These are phyloP conservation scores for Russula vinacea DNA, from an alignment of 768 basidiomycete genomes.

Conservation along the genomic window DNA sequence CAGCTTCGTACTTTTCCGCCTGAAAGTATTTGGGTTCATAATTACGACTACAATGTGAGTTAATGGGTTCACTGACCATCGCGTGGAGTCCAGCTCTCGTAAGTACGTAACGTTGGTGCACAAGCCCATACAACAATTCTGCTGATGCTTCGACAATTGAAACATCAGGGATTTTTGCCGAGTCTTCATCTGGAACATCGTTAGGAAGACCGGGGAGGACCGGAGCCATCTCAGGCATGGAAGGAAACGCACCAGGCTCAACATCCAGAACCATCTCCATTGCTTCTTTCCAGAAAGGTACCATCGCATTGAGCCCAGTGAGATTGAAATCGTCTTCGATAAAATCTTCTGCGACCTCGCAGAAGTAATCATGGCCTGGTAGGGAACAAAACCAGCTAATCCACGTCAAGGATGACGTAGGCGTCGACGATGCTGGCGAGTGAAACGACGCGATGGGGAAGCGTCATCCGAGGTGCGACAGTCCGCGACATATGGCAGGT, in stretches of 20 bases:
- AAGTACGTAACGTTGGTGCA: conserved; percentile 96
- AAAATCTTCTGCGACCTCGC: conserved; percentile 97
- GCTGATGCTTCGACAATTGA: conserved; percentile 98
- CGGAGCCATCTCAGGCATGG: conserved; percentile 7
- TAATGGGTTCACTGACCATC: conserved; percentile 60
- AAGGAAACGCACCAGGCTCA: conserved; percentile 79
- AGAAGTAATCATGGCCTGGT: conserved; percentile 96
- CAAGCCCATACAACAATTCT: conserved; percentile 94
- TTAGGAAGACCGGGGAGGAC: conserved; percentile 31
- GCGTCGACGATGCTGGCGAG: conserved; percentile 74
- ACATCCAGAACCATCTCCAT: conserved; percentile 99
- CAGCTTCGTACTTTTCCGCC: conserved; percentile 95
- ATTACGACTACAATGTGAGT: conserved; percentile 25
- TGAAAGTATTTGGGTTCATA: conserved; percentile 36
- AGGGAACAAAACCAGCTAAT: conserved; percentile 95
- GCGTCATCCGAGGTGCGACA: conserved; percentile 5
- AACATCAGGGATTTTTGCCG: conserved; percentile 94
- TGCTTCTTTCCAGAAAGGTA: conserved; percentile 99
- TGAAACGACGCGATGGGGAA: conserved; percentile 14
- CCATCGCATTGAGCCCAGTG: conserved; percentile 91
- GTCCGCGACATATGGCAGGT: conserved; percentile 1
- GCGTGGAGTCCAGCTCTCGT: conserved; percentile 90
- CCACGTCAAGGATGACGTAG: conserved; percentile 90
- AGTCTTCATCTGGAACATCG: conserved; percentile 69
- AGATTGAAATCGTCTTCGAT: conserved; percentile 99